phyloP scores from a whole-genome alignment of 228 moss, liverwort and hornwort genomes.

The Sphagnum fallax region DNA sequence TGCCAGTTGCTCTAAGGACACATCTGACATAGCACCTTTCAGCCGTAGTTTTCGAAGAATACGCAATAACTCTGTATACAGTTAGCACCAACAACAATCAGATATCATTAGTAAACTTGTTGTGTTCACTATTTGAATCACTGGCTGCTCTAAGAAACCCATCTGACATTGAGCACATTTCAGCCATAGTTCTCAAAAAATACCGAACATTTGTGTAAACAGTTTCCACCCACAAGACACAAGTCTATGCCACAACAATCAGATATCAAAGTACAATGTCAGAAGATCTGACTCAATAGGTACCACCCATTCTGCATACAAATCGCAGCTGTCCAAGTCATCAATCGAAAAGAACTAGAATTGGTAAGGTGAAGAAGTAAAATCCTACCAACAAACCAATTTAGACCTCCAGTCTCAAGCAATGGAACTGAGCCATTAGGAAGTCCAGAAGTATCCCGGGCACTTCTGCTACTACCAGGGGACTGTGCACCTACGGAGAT shows the following conservation, averaged over 20 bases:
- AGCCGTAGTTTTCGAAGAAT: slow-evolving; percentile 28
- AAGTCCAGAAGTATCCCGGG: slow-evolving; percentile 12
- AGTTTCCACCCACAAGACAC: not conserved
- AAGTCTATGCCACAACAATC: not conserved
- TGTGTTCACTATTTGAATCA: slow-evolving; percentile 20
- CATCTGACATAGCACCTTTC: slow-evolving; percentile 16
- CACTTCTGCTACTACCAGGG: slow-evolving; percentile 9
- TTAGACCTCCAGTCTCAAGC: slow-evolving; percentile 36
- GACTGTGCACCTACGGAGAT: slow-evolving; percentile 2
- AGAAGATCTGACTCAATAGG: too few relatives aligned
- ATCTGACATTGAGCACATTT: slow-evolving; percentile 14
- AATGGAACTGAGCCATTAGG: slow-evolving; percentile 22
- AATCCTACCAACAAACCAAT: slow-evolving; percentile 36
- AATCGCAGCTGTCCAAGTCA: too few relatives aligned
- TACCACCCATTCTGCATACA: too few relatives aligned
- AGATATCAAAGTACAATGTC: too few relatives aligned
- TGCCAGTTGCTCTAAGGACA: slow-evolving; percentile 24
- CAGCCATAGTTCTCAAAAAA: slow-evolving; percentile 22
- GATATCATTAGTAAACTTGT: slow-evolving; percentile 10
- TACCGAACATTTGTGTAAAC: slow-evolving; percentile 30
- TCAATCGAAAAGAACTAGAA: too few relatives aligned
- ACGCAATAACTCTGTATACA: slow-evolving; percentile 28
- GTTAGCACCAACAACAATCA: not conserved
- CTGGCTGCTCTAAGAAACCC: slow-evolving; percentile 21
- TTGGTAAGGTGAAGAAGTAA: not conserved